Evolutionary conservation across 2,329 filamentous ascomycete genomes (phyloP), one percentile per base, ranked within the genome.

Genomic region (Scopulariopsis brevicaulis): DNA sequence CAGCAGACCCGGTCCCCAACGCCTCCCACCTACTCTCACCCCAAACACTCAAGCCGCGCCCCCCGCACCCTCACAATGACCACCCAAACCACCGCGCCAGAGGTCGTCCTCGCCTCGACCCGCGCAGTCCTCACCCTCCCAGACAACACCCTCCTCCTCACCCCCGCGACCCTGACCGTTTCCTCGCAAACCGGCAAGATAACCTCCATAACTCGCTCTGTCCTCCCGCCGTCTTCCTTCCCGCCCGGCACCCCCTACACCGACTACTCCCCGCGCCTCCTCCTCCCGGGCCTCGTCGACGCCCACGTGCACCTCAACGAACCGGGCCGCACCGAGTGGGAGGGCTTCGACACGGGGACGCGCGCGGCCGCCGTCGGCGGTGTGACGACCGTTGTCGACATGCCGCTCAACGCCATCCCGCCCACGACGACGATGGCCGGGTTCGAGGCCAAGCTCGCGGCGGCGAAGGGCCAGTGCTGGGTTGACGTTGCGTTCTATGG

Each of bases 401-500:
- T 99, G 94, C 94, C 94, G 37, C 73, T 97, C 61, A 99, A 99
- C 73, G 91, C 93, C 54, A 96, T 99, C 57, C 94, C 94, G 40
- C 94, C 94, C 0, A 99, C 94, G 0, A 97, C 93, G 11, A 97
- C 93, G 0, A 79, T 97, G 3, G 77, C 78, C 20, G 90, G 88
- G 7, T 81, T 99, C 64, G 78, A 87, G 61, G 88, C 90, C 75
- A 99, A 99, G 77, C 77, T 96, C 53, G 81, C 82, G 32, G 94
- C 94, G 25, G 90, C 90, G 48, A 73, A 82, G 61, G 90, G 89
- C 37, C 87, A 97, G 73, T 96, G 93, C 73, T 99, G 93, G 93
- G 90, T 97, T 28, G 94, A 97, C 66, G 92, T 97, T n/a, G 94
- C 91, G 34, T 97, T 99, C 72, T 97, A 97, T 69, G 94, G 94